Evolutionary conservation across 192 early-diverging fungal species (phyloP), one percentile per base, ranked within the genome.

Genomic region (Spizellomyces sp.): DNA sequence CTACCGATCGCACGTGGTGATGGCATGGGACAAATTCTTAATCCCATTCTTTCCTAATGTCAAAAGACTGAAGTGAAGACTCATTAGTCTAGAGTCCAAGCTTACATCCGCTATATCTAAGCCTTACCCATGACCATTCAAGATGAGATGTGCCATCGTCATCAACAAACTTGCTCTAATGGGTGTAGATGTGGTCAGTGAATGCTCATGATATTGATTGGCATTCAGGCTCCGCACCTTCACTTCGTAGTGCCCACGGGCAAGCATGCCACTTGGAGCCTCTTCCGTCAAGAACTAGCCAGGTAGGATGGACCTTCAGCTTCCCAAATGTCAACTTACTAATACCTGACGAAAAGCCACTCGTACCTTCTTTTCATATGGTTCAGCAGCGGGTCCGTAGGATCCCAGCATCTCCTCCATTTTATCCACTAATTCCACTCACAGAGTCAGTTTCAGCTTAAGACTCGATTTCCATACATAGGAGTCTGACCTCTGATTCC

Each of bases 401-500:
- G 91, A 93, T 64, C 97, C 97, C 74, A 96, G 87, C 95, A 99
- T 98, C 73, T 96, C 93, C 74, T 99, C 94, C 65, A 84, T 87
- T 82, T 90, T 93, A 74, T 98, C 97, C 42, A 97, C 92, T 85
- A 54, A 1, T 54, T 19, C 50, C 50, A 54, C 50, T n/a, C 12
- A n/a, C 50, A 54, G 4, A 73, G 19, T 9, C 9, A 69, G 17
- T 9, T 48, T 21, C 10, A 75, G 55, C 42, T n/a, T 8, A 54
- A n/a, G 50, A 4, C 12, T n/a, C 12, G 50, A n/a, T 54, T 12
- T 54, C 27, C 27, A 36, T 36, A 36, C 27, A 36, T 50, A 43
- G 10, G 36, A 21, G 12, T 59, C 57, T 41, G 71, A 91, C 89
- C 86, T 58, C 71, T 75, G 54, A 96, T 80, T n/a, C 91, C 91